phyloP scores from a whole-genome alignment of 768 basidiomycete species.

The Termitomyces sp. region DNA sequence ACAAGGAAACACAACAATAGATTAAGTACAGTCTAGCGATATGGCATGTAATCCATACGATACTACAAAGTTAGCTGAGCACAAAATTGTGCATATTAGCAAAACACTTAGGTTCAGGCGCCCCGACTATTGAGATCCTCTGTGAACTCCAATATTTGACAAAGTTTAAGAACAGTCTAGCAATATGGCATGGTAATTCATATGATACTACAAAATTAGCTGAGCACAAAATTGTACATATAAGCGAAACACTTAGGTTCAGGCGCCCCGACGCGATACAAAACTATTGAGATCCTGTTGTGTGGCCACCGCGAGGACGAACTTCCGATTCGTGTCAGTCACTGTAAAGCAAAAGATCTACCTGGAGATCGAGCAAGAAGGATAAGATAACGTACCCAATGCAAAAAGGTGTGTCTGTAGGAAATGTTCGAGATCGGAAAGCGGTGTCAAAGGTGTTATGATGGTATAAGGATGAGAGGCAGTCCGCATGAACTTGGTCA shows the following conservation, averaged over 20 bases:
- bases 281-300: slow-evolving; percentile 67
- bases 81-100: background rate
- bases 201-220: too few species aligned
- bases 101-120: slow-evolving; percentile 15
- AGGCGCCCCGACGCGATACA: slow-evolving; percentile 43
- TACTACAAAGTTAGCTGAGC: background rate
- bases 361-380: background rate
- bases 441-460: slow-evolving; percentile 75
- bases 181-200: too few species aligned
- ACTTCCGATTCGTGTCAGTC: slow-evolving; percentile 77
- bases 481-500: slow-evolving; percentile 69
- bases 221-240: background rate
- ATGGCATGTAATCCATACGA: background rate
- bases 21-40: background rate
- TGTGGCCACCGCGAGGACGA: slow-evolving; percentile 79
- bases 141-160: too few species aligned
- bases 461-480: slow-evolving; percentile 64
- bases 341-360: slow-evolving; percentile 40
- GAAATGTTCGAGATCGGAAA: slow-evolving; percentile 80
- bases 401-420: slow-evolving; percentile 70
- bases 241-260: slow-evolving; percentile 6
- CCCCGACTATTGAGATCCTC: slow-evolving; percentile 67
- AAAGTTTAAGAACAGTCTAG: too few species aligned
- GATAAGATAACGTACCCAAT: slow-evolving; percentile 41
- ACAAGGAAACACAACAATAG: background rate